Conservation (phyloP, 1,284 basidiomycete species). For the Paramarasmius palmivorus region DNA sequence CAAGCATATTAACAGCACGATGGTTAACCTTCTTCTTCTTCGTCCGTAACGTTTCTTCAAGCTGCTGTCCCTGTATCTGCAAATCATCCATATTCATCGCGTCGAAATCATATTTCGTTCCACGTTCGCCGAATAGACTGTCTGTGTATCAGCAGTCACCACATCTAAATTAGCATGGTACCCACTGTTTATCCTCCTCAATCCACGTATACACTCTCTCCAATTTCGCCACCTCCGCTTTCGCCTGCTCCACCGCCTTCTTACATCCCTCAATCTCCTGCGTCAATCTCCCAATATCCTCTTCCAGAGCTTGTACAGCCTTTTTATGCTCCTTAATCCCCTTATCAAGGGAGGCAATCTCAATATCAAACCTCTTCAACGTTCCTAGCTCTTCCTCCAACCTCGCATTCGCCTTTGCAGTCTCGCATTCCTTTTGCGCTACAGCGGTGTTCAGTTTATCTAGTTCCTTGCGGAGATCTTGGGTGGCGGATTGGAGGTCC, state of each 20-base stretch:
- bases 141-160: background rate
- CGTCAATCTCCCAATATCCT: slow-evolving; percentile 58
- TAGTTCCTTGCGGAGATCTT: slow-evolving; percentile 66
- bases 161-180: slow-evolving; percentile 16
- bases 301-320: slow-evolving; percentile 72
- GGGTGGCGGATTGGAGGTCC: slow-evolving; percentile 61
- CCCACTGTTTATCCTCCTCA: slow-evolving; percentile 79
- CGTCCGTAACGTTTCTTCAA: slow-evolving; percentile 81
- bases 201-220: slow-evolving; percentile 93
- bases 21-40: slow-evolving; percentile 96
- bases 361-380: slow-evolving; percentile 85
- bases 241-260: slow-evolving; percentile 37
- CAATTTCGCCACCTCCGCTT: slow-evolving; percentile 37
- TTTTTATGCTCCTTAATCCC: slow-evolving; percentile 84
- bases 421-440: slow-evolving; percentile 50
- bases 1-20: slow-evolving; percentile 96
- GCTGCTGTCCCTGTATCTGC: slow-evolving; percentile 69
- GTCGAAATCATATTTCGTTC: slow-evolving; percentile 84
- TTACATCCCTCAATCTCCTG: slow-evolving; percentile 54
- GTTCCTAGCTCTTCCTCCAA: slow-evolving; percentile 85
- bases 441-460: slow-evolving; percentile 57
- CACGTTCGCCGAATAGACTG: slow-evolving; percentile 81
- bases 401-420: slow-evolving; percentile 67
- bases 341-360: slow-evolving; percentile 81
- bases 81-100: slow-evolving; percentile 70